Percentiles rank a stretch among this genome's conserved stretches.
Evolutionary conservation across 2,329 filamentous ascomycete species (phyloP).

Genomic region (Stagonosporopsis cucurbitacearum): DNA sequence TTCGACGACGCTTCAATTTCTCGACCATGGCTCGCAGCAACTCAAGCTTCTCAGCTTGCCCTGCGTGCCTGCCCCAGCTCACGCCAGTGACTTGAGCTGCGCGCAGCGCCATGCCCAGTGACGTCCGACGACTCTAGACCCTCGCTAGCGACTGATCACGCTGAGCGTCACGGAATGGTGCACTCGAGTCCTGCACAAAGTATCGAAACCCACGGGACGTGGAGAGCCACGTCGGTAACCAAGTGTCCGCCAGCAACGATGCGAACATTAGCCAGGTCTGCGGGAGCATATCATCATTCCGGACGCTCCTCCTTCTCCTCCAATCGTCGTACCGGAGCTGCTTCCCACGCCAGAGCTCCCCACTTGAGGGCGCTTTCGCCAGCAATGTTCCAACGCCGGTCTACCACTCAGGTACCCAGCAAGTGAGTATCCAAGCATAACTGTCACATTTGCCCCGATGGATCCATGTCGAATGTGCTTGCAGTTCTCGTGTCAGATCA

Average conservation of each 20-base stretch:
- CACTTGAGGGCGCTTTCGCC: slow-evolving; percentile 4
- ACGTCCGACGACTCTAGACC: slow-evolving; percentile 11
- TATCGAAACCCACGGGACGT: slow-evolving; percentile 32
- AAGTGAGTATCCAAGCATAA: slow-evolving; percentile 2
- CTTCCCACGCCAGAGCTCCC: slow-evolving; percentile 22
- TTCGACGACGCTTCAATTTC: slow-evolving; percentile 23
- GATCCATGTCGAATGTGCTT: slow-evolving; percentile 7
- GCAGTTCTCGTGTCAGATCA: slow-evolving; percentile 24
- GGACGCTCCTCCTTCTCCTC: slow-evolving; percentile 11
- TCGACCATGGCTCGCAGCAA: slow-evolving; percentile 27
- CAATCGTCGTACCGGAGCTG: slow-evolving; percentile 19
- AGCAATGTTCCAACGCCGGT: slow-evolving; percentile 3
- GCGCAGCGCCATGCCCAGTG: slow-evolving; percentile 1
- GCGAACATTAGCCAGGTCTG: slow-evolving; percentile 22
- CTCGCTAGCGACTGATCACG: slow-evolving; percentile 26
- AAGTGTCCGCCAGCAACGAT: slow-evolving; percentile 27
- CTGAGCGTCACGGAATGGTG: slow-evolving; percentile 18
- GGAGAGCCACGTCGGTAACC: slow-evolving; percentile 43
- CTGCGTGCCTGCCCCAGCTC: background rate
- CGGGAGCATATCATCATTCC: slow-evolving; percentile 14
- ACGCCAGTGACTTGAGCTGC: background rate
- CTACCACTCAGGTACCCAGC: slow-evolving; percentile 22
- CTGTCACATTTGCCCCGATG: slow-evolving; percentile 16
- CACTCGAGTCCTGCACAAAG: slow-evolving; percentile 22
- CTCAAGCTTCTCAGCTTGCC: background rate